Conservation (phyloP, 2,329 filamentous ascomycete species). For the Madurella fahalii region DNA sequence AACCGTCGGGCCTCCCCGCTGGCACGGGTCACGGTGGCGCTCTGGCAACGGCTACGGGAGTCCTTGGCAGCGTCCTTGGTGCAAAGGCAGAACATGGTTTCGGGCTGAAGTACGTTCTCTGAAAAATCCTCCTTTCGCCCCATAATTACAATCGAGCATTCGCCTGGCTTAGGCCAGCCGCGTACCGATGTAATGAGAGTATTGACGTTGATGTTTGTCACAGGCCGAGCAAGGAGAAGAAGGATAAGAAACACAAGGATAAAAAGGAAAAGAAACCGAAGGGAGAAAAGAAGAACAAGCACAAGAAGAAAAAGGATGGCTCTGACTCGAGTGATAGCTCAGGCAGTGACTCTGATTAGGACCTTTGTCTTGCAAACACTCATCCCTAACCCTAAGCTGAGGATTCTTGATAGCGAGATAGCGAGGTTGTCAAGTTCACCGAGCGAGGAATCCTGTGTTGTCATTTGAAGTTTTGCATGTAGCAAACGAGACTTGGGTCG, state of each 20-base stretch:
- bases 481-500: too few species aligned
- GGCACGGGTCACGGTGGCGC: constrained; percentile 6
- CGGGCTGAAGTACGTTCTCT: constrained; percentile 10
- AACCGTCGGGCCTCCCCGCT: constrained; percentile 3
- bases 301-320: constrained; percentile 12
- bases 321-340: background rate
- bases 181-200: too few species aligned
- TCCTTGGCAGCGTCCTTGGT: background rate
- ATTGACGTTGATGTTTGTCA: too few species aligned
- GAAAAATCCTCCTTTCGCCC: too few species aligned
- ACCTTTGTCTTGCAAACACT: too few species aligned
- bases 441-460: too few species aligned
- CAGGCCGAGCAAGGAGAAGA: background rate
- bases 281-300: constrained; percentile 5
- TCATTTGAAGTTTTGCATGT: too few species aligned
- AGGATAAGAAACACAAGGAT: constrained; percentile 1
- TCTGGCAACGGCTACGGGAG: constrained; percentile 1
- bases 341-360: background rate
- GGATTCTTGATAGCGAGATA: too few species aligned
- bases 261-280: constrained; percentile 7
- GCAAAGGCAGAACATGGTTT: constrained; percentile 5
- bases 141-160: too few species aligned
- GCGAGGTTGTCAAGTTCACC: too few species aligned
- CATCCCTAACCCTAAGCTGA: too few species aligned
- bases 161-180: too few species aligned